Evolutionary conservation across 495 filamentous ascomycete species (phyloP).

Genomic region (Bacidia rubella): DNA sequence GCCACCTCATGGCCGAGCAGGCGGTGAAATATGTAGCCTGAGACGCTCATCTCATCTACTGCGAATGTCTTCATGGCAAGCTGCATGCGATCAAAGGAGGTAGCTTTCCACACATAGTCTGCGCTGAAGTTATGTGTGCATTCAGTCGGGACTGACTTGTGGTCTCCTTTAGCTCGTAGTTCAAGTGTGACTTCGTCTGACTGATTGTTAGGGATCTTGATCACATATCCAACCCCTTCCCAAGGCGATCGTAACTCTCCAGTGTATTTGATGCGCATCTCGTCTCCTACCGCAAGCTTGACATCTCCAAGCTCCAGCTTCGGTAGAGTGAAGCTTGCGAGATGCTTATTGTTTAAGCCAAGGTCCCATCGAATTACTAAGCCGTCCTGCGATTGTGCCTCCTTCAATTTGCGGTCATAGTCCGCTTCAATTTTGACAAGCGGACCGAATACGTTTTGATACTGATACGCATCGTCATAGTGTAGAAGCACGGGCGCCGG

Average conservation of each 20-base stretch:
- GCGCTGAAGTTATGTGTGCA: conserved; percentile 97
- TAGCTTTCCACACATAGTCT: conserved; percentile 99
- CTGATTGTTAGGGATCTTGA: conserved; percentile 99
- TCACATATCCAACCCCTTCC: conserved; percentile 98
- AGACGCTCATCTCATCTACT: conserved; percentile 95
- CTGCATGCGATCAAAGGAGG: conserved; percentile 98
- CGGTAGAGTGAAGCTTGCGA: conserved; percentile 89
- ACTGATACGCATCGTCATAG: conserved; percentile 96
- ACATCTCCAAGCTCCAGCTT: conserved; percentile 97
- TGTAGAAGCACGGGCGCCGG: conserved; percentile 84
- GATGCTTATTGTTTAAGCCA: conserved; percentile 94
- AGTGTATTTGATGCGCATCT: conserved; percentile 95
- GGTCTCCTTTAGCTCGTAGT: conserved; percentile 73
- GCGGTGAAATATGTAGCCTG: conserved; percentile 97
- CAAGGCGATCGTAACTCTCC: conserved; percentile 87
- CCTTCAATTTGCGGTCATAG: conserved; percentile 97
- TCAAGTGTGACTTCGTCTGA: conserved; percentile 97
- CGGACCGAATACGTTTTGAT: conserved; percentile 97
- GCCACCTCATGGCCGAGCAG: conserved; percentile 93
- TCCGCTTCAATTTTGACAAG: conserved; percentile 99
- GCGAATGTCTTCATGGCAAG: conserved; percentile 98
- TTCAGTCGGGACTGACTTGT: conserved; percentile 92
- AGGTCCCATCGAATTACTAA: conserved; percentile 91
- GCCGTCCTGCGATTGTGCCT: conserved; percentile 91
- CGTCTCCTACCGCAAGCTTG: conserved; percentile 93